Evolutionary conservation across 257 asterid species (phyloP).

Genomic region (Rubia yunnanensis): DNA sequence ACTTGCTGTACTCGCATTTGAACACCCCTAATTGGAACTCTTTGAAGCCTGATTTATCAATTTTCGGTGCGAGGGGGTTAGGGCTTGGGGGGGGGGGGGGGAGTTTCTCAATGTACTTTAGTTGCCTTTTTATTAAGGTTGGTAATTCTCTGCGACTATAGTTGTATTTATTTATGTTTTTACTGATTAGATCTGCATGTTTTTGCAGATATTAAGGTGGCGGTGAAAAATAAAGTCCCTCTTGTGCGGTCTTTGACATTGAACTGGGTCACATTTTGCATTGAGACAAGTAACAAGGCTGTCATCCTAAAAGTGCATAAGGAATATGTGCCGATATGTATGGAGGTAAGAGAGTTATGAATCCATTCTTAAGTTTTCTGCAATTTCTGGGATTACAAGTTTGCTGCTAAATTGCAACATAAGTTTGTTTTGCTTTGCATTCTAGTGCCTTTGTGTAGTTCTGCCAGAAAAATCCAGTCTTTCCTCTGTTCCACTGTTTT

Average conservation of each 20-base stretch:
- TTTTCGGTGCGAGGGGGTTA: background rate
- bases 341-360: constrained; percentile 65
- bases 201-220: constrained; percentile 85
- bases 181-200: background rate
- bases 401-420: background rate
- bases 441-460: background rate
- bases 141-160: background rate
- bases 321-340: constrained; percentile 94
- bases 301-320: constrained; percentile 79
- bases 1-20: too few relatives aligned
- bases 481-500: too few relatives aligned
- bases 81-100: background rate
- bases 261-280: constrained; percentile 95
- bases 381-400: too few relatives aligned
- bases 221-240: constrained; percentile 94
- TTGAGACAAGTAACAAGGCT: constrained; percentile 88
- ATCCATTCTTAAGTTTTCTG: too few relatives aligned
- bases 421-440: background rate
- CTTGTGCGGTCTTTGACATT: constrained; percentile 86
- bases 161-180: background rate
- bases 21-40: too few relatives aligned
- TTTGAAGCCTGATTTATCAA: background rate
- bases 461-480: too few relatives aligned
- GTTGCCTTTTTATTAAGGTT: background rate
- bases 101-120: background rate